Base-by-base conservation (phyloP, 2,329 filamentous ascomycete genomes). In the Allantophomopsis cytisporea region DNA sequence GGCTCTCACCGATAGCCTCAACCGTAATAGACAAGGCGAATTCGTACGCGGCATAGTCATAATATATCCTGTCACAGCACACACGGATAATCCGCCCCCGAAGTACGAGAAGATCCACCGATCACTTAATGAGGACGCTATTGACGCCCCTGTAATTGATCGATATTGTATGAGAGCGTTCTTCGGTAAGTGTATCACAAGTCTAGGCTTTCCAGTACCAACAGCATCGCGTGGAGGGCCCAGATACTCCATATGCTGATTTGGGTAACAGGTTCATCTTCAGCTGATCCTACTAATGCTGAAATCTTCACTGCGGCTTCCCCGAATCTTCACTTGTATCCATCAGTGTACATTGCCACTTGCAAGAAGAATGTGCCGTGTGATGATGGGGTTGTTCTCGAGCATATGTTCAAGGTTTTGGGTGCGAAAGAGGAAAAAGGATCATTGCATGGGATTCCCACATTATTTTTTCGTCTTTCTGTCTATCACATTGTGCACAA, bases 381-480 rank as follows among this genome's bases (percentile, higher is more conserved):
- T 13, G 54, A 56, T 41, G 53, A 56, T 47, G 52, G 50, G 0
- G 44, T 37, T 35, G 49, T 58, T 2, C 30, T 58, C 30, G 53
- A 51, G 44, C 37, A 38, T 10, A 46, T 49, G 40, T 41, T 58
- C 42, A 47, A 44, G 34, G 46, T 56, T 13, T 45, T 45, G 2
- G 54, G 53, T 1, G 47, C 51, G n/a, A 5, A 36, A 38, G 39
- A 48, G 49, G 5, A 52, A 50, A 43, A 45, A 44, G 16, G 52
- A 56, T 31, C 40, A 45, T 23, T 54, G 56, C 43, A 43, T 46
- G 4, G 55, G 53, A 1, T 35, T 53, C 32, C 54, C 55, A 32
- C 55, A 59, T 45, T 59, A 54, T 30, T 60, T 53, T 35, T 56
- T 48, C 50, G 17, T 52, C 16, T 47, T 51, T 33, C 48, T 47